Percentiles rank a stretch among this genome's conserved stretches.
Conservation (phyloP, 2,329 filamentous ascomycete species). For the Truncatella angustata region DNA sequence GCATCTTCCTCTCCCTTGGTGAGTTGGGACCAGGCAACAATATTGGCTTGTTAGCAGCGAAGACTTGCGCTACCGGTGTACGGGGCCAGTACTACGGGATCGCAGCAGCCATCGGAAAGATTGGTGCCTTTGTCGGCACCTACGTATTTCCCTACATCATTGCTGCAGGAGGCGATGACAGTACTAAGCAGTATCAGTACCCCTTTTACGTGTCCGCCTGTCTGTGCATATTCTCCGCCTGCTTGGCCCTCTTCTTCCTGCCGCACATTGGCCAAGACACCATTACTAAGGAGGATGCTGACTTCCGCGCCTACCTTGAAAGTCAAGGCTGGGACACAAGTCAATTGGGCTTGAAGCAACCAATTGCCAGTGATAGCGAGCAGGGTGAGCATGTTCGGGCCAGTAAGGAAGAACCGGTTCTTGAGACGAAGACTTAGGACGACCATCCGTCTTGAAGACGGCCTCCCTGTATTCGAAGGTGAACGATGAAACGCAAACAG, state of each 20-base stretch:
- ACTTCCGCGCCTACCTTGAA: constrained; percentile 73
- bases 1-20: constrained; percentile 73
- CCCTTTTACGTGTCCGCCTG: constrained; percentile 84
- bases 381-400: neutral
- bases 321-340: constrained; percentile 72
- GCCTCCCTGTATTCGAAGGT: too few species aligned
- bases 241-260: constrained; percentile 62
- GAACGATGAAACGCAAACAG: too few species aligned
- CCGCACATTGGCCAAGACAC: constrained; percentile 84
- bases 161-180: constrained; percentile 53
- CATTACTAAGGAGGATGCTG: constrained; percentile 72
- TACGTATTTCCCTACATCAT: constrained; percentile 77
- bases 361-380: neutral
- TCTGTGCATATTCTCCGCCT: constrained; percentile 73
- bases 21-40: constrained; percentile 89
- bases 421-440: neutral
- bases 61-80: constrained; percentile 86
- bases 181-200: constrained; percentile 68
- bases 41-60: constrained; percentile 82
- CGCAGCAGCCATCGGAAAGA: constrained; percentile 71
- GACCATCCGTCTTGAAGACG: neutral
- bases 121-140: constrained; percentile 82
- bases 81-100: constrained; percentile 72
- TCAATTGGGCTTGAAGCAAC: constrained; percentile 43
- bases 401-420: neutral